These are phyloP conservation scores for Ceratorhiza oryzae-sativae DNA, from an alignment of 1,284 basidiomycete species.

Conservation along the genomic window DNA sequence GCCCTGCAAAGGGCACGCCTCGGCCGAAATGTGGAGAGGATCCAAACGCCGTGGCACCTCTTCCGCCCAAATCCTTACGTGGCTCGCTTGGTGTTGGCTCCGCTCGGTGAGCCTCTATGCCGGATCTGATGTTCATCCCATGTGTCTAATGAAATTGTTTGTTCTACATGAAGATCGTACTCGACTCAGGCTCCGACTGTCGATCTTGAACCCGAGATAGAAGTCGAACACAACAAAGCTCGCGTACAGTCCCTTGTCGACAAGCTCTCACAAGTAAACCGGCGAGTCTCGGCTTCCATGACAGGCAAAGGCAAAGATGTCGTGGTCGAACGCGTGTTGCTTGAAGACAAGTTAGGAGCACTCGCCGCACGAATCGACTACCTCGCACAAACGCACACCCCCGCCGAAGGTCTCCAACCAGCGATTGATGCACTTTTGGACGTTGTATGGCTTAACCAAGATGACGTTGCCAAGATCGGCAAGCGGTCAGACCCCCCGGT, in stretches of 20 bases:
- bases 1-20: conserved; percentile 16
- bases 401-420: not conserved
- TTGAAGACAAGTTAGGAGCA: conserved; percentile 23
- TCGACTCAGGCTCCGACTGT: not conserved
- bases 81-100: not conserved
- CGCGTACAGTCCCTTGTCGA: not conserved
- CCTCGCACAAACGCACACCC: conserved; percentile 14
- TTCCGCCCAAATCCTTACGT: conserved; percentile 14
- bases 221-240: conserved; percentile 6
- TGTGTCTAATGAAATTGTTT: conserved; percentile 10
- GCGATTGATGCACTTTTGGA: not conserved
- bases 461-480: not conserved
- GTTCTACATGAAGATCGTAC: not conserved
- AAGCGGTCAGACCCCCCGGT: conserved; percentile 8
- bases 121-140: not conserved
- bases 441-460: not conserved
- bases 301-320: not conserved
- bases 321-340: conserved; percentile 2
- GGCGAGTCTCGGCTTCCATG: conserved; percentile 21
- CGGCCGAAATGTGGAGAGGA: conserved; percentile 37
- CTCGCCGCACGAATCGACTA: conserved; percentile 24
- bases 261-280: conserved; percentile 20
- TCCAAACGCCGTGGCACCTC: conserved; percentile 22
- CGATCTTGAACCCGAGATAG: conserved; percentile 1
- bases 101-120: conserved; percentile 11